Evolutionary conservation across 1,284 basidiomycete species (phyloP).

Genomic region (Pyrrhoderma noxium): DNA sequence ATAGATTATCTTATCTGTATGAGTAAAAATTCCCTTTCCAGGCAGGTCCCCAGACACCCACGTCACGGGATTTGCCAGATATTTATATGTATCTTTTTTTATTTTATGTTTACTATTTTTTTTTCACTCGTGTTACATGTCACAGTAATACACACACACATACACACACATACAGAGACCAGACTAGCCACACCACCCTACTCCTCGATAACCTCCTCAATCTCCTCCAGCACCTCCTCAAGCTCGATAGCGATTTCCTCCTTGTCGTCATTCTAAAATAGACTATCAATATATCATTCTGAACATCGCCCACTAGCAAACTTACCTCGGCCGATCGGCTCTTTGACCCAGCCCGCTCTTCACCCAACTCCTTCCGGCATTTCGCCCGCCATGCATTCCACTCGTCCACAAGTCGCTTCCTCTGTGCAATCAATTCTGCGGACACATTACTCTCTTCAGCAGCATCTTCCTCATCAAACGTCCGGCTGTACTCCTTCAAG

Average conservation of each 20-base stretch:
- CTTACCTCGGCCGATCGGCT: slow-evolving; percentile 27
- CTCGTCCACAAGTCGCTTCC: slow-evolving; percentile 91
- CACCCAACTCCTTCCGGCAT: slow-evolving; percentile 52
- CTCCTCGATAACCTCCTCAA: slow-evolving; percentile 63
- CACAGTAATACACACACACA: too few species aligned
- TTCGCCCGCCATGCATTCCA: slow-evolving; percentile 93
- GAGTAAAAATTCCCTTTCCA: too few species aligned
- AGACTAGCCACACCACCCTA: too few species aligned
- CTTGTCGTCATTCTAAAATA: slow-evolving; percentile 48
- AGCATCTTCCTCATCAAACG: slow-evolving; percentile 96
- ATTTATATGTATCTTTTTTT: too few species aligned
- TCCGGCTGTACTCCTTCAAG: slow-evolving; percentile 85
- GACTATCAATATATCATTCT: slow-evolving; percentile 22
- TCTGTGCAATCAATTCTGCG: slow-evolving; percentile 86
- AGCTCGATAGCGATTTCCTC: slow-evolving; percentile 89
- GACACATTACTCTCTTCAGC: slow-evolving; percentile 92
- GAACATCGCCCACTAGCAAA: not conserved
- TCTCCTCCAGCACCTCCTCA: slow-evolving; percentile 87
- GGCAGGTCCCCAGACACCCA: too few species aligned
- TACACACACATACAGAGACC: too few species aligned
- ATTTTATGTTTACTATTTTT: too few species aligned
- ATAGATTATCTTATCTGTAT: too few species aligned
- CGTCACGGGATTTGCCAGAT: too few species aligned
- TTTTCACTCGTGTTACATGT: too few species aligned
- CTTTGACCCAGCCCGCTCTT: slow-evolving; percentile 36